Conservation (phyloP, 2,329 filamentous ascomycete genomes). For the Thelonectria blattea region DNA sequence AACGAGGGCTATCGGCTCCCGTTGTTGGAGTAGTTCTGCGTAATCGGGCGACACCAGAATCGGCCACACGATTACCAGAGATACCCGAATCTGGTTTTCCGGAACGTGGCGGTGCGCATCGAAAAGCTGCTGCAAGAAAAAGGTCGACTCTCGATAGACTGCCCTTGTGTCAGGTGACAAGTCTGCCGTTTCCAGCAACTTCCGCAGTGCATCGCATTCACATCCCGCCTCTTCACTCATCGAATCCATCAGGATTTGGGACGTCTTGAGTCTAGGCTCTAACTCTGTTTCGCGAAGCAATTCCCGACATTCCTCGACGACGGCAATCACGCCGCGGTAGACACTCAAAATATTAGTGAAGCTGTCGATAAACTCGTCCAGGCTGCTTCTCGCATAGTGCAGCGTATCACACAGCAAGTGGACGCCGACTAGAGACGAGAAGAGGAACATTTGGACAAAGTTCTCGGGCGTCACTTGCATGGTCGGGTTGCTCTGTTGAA, state of each 20-base stretch:
- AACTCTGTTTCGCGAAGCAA: constrained; percentile 16
- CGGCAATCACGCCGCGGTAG: constrained; percentile 21
- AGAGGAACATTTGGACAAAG: constrained; percentile 23
- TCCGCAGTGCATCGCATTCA: not conserved
- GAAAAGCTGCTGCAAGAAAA: not conserved
- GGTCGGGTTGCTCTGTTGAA: constrained; percentile 3
- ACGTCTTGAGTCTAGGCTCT: not conserved
- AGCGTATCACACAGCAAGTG: constrained; percentile 25
- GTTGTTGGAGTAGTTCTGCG: not conserved
- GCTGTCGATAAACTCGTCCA: not conserved
- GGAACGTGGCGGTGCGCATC: not conserved
- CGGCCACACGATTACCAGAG: constrained; percentile 28
- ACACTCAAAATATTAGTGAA: constrained; percentile 22
- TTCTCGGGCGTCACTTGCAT: constrained; percentile 15
- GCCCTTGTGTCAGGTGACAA: not conserved
- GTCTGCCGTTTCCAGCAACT: not conserved
- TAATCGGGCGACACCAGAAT: constrained; percentile 17
- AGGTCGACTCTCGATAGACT: not conserved
- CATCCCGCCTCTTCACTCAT: not conserved
- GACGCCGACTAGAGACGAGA: constrained; percentile 17
- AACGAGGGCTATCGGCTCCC: constrained; percentile 10
- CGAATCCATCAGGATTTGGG: not conserved
- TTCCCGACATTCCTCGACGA: constrained; percentile 4
- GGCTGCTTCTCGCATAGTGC: not conserved
- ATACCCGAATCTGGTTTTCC: not conserved